Conservation (phyloP, 345 rosid genomes). For the Murraya koenigii region DNA sequence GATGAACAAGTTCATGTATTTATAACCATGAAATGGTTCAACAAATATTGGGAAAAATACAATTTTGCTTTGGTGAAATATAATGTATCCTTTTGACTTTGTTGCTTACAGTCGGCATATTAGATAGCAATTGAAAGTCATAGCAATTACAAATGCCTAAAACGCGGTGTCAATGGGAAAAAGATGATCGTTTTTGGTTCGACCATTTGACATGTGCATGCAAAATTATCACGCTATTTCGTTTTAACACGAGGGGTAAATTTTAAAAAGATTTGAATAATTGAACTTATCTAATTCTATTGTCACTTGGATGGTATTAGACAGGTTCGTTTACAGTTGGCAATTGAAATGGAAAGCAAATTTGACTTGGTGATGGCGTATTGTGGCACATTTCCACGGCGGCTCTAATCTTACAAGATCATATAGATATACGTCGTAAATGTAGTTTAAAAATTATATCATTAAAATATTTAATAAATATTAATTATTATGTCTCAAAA, state of each 20-base stretch:
- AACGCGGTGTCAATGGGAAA: not conserved
- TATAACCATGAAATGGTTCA: not conserved
- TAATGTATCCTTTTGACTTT: not conserved
- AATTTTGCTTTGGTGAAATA: not conserved
- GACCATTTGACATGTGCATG: not conserved
- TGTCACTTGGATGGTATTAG: not conserved
- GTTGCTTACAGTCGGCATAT: not conserved
- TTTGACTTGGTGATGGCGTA: not conserved
- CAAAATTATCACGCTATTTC: not conserved
- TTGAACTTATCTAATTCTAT: not conserved
- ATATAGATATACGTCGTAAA: too few relatives aligned
- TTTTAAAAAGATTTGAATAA: too few relatives aligned
- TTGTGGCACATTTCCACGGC: not conserved
- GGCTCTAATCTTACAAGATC: not conserved
- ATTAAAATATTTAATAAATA: too few relatives aligned
- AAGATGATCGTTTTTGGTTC: not conserved
- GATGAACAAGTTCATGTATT: not conserved
- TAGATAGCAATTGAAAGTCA: not conserved
- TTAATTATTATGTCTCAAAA: rapidly evolving
- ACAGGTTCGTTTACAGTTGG: not conserved
- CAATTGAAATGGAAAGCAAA: not conserved
- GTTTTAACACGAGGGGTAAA: not conserved
- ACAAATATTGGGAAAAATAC: not conserved
- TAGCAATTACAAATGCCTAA: not conserved
- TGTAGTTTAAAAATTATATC: too few relatives aligned